phyloP scores from a whole-genome alignment of 2,329 filamentous ascomycete species.

The Chalaropsis ovoidea region DNA sequence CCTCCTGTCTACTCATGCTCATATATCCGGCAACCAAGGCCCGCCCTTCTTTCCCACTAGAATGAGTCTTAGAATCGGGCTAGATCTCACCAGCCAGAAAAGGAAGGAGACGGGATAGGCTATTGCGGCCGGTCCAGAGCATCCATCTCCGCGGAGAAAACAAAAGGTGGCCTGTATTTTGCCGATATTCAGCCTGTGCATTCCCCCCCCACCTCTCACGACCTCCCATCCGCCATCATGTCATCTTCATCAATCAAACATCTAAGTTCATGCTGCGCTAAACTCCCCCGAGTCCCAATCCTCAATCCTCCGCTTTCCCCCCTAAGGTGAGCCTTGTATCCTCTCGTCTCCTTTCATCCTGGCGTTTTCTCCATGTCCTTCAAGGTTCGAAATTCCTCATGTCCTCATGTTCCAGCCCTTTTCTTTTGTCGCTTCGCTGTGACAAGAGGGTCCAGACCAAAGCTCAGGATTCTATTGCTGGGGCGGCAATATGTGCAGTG shows the following conservation, averaged over 20 bases:
- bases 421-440: neutral
- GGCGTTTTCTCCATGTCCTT: neutral
- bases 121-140: neutral
- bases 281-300: neutral
- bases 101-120: neutral
- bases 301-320: neutral
- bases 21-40: neutral
- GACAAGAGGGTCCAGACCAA: neutral
- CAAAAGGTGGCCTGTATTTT: neutral
- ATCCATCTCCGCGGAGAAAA: neutral
- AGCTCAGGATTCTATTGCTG: neutral
- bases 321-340: neutral
- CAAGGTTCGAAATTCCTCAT: neutral
- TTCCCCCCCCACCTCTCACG: neutral
- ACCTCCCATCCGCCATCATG: neutral
- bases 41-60: neutral
- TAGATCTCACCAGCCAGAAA: neutral
- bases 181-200: neutral
- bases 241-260: neutral
- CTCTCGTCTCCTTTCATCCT: neutral
- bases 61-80: neutral
- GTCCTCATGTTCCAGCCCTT: slow-evolving; percentile 4
- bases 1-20: neutral
- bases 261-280: neutral
- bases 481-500: neutral